Base-by-base conservation (phyloP, 345 rosid genomes). In the Populus davidiana region DNA sequence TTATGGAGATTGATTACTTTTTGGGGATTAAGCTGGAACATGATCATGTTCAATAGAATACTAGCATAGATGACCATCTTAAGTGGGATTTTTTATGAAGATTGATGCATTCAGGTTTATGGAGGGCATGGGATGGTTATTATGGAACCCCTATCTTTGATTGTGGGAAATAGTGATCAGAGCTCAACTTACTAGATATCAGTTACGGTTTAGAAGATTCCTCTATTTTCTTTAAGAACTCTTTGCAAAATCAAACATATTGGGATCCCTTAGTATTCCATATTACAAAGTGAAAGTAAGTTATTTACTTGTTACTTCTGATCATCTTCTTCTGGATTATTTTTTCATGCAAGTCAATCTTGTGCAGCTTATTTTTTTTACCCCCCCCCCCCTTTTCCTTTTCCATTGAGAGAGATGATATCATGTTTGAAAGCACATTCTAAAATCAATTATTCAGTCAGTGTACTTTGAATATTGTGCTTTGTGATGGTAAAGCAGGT, bases 251-350 rank as follows among this genome's bases (percentile, higher is more conserved):
- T 74, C 81, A 77, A 79, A 82, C 79, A 33, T 44, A 66, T 81
- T 61, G 81, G 69, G 76, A 81, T 77, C 78, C 74, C 66, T 82
- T 79, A 66, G 65, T 54, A 21, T 76, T 76, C 63, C 69, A 56
- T 80, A 71, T 83, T 79, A 83, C 79, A 49, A 73, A 23, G 67
- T 67, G 76, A 78, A 79, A 77, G 90, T 86, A 82, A 88, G 88
- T 85, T 67, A 71, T 49, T 73, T 70, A 43, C 49, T 77, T 71
- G 63, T 35, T 78, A 54, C 39, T 73, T 44, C 75, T 67, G 7
- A 70, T 41, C n/a, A 29, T 70, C 44, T 65, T 43, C 38, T 67
- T 54, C 67, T 44, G 75, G 47, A 31, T 29, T 76, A 69, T 59
- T 39, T 76, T 35, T 38, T 27, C 69, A 25, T 10, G 41, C 54